Conservation (phyloP, 768 basidiomycete species). For the Boletus subparvulus region DNA sequence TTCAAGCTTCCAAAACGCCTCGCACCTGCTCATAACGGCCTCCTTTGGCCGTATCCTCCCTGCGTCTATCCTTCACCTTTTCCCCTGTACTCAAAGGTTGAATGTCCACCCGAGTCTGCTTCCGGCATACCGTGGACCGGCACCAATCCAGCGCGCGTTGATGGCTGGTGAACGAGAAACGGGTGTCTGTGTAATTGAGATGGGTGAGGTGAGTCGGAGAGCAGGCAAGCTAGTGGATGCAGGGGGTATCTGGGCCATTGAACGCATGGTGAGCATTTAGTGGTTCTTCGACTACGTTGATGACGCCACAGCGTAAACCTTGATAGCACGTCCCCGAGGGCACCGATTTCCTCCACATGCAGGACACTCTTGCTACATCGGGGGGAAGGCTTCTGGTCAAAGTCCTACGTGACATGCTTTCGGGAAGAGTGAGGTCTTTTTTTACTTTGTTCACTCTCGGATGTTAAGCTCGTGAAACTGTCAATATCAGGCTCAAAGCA, state of each 20-base stretch:
- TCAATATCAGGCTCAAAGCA: constrained; percentile 44
- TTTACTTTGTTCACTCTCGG: neutral
- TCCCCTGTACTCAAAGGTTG: constrained; percentile 57
- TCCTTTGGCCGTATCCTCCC: constrained; percentile 90
- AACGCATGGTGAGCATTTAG: constrained; percentile 48
- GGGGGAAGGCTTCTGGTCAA: constrained; percentile 75
- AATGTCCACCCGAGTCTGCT: constrained; percentile 92
- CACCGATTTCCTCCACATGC: constrained; percentile 53
- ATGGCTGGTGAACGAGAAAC: constrained; percentile 64
- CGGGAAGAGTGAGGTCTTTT: constrained; percentile 45
- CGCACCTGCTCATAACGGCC: constrained; percentile 76
- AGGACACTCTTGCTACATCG: constrained; percentile 54
- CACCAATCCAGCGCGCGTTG: constrained; percentile 84
- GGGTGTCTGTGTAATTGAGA: constrained; percentile 80
- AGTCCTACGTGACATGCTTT: constrained; percentile 62
- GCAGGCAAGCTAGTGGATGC: constrained; percentile 67
- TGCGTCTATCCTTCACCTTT: constrained; percentile 55
- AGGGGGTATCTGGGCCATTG: constrained; percentile 65
- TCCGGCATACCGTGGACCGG: constrained; percentile 85
- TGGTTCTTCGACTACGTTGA: neutral
- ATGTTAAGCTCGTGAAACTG: neutral
- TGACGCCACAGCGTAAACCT: neutral
- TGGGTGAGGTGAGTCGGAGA: constrained; percentile 53
- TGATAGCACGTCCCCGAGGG: constrained; percentile 51
- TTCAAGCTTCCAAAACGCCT: constrained; percentile 25